Evolutionary conservation across 306 rosid species (phyloP).

Genomic region (Erythrophleum fordii): DNA sequence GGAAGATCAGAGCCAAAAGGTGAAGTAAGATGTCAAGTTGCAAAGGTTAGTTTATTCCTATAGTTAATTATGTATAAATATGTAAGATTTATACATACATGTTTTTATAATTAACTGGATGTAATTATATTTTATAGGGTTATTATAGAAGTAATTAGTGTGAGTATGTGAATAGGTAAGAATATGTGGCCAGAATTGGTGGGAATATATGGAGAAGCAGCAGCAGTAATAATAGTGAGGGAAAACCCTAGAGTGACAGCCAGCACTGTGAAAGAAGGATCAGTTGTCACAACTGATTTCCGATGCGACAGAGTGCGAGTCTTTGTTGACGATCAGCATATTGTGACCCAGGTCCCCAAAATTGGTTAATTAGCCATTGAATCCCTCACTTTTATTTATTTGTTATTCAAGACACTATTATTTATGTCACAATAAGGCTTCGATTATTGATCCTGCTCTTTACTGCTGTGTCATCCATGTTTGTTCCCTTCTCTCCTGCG

Average conservation of each 20-base stretch:
- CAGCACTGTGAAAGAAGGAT: constrained; percentile 43
- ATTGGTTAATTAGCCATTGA: constrained; percentile 41
- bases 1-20: constrained; percentile 2
- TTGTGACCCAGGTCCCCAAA: constrained; percentile 47
- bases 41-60: constrained; percentile 21
- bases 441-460: too few relatives aligned
- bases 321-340: constrained; percentile 40
- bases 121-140: too few relatives aligned
- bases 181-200: constrained; percentile 64
- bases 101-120: too few relatives aligned
- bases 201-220: constrained; percentile 49
- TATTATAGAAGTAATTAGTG: too few relatives aligned
- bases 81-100: too few relatives aligned
- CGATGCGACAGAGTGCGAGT: constrained; percentile 62
- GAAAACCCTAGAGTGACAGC: constrained; percentile 52
- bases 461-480: too few relatives aligned
- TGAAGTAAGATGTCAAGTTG: constrained; percentile 40
- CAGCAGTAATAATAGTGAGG: constrained; percentile 37
- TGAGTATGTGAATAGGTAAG: constrained; percentile 44
- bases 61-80: too few relatives aligned
- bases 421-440: too few relatives aligned
- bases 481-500: too few relatives aligned
- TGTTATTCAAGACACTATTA: too few relatives aligned
- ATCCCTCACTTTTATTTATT: neutral
- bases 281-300: constrained; percentile 7